Conservation (phyloP, 2,329 filamentous ascomycete species). For the Sporothrix pallida region DNA sequence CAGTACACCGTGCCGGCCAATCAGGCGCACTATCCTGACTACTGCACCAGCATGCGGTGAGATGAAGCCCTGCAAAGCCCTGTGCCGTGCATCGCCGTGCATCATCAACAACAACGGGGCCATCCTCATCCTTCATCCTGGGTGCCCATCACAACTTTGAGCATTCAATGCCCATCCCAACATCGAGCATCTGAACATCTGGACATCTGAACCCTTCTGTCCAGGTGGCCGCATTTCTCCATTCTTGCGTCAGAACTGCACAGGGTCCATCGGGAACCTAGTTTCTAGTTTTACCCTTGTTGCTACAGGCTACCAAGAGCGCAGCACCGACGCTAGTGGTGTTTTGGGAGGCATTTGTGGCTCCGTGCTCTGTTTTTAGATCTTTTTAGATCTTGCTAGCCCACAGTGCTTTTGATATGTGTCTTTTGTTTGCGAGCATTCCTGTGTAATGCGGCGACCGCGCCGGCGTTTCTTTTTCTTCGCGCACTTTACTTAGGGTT, state of each 20-base stretch:
- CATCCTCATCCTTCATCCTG: constrained; percentile 14
- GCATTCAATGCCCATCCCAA: not conserved
- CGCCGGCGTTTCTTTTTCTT: constrained; percentile 18
- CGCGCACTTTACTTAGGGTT: not conserved
- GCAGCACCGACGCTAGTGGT: constrained; percentile 14
- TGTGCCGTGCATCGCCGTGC: constrained; percentile 14
- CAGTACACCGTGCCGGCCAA: constrained; percentile 17
- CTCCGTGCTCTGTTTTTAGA: constrained; percentile 21
- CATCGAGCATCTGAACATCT: not conserved
- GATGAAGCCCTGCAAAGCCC: constrained; percentile 3
- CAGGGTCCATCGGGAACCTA: not conserved
- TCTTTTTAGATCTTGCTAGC: constrained; percentile 16
- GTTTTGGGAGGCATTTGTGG: not conserved
- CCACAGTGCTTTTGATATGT: not conserved
- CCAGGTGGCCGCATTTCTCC: constrained; percentile 8
- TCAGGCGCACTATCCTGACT: constrained; percentile 8
- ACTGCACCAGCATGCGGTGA: constrained; percentile 3
- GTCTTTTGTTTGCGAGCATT: constrained; percentile 8
- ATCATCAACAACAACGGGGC: not conserved
- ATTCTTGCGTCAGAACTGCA: not conserved
- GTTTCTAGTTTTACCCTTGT: not conserved
- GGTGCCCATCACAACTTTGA: not conserved
- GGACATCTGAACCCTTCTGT: constrained; percentile 2
- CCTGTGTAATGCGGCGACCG: constrained; percentile 14
- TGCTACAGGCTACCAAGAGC: constrained; percentile 25